Evolutionary conservation across 306 rosid genomes (phyloP).

Genomic region (Vicia villosa): DNA sequence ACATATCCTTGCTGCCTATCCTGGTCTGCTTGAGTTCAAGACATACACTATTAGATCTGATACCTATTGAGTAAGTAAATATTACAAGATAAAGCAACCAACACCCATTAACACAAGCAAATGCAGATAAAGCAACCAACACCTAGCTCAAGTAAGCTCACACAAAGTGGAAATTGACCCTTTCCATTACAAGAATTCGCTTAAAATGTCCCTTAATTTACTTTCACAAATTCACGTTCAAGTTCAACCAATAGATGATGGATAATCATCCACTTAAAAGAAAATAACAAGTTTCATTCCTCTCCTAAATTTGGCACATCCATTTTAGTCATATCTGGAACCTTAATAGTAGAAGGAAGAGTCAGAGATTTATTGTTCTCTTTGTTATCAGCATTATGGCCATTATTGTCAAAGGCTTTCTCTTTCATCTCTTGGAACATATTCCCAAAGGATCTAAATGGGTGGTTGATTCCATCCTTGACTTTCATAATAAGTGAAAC

Average conservation of each 20-base stretch:
- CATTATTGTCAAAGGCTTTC: slow-evolving; percentile 33
- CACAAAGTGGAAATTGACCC: background rate
- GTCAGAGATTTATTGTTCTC: slow-evolving; percentile 35
- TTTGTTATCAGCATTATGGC: slow-evolving; percentile 37
- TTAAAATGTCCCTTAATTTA: background rate
- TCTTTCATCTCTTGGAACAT: slow-evolving; percentile 47
- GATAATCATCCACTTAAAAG: background rate
- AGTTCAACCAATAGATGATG: slow-evolving; percentile 7
- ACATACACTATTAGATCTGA: too few relatives aligned
- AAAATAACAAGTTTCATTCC: slow-evolving; percentile 27
- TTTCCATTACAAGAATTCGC: background rate
- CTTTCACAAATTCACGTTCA: background rate
- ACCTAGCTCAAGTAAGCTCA: background rate
- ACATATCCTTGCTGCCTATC: background rate
- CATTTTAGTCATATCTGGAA: slow-evolving; percentile 47
- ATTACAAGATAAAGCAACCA: background rate
- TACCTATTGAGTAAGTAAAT: background rate
- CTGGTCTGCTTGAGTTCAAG: background rate
- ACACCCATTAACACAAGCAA: too few relatives aligned
- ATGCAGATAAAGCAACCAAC: too few relatives aligned
- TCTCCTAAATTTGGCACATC: slow-evolving; percentile 39
- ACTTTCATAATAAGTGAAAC: slow-evolving; percentile 58
- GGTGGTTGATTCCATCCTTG: slow-evolving; percentile 59
- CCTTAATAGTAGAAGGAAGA: slow-evolving; percentile 41
- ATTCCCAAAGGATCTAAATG: slow-evolving; percentile 53